phyloP scores from a whole-genome alignment of 2,329 filamentous ascomycete genomes.

The Davidsoniella eucalypti region DNA sequence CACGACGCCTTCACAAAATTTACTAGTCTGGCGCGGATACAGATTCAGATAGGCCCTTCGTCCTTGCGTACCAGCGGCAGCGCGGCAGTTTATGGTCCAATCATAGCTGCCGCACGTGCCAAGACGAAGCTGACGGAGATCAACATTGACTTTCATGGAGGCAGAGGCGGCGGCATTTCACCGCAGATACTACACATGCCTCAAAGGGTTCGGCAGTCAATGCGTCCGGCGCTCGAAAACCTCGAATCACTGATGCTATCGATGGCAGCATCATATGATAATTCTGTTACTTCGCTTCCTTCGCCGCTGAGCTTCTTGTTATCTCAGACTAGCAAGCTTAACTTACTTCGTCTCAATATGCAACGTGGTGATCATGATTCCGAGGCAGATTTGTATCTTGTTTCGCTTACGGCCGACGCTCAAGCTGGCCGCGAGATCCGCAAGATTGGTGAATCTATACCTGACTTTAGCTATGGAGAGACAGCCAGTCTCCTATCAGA shows the following conservation, averaged over 20 bases:
- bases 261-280: neutral
- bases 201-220: neutral
- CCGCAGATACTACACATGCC: neutral
- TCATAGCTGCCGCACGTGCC: neutral
- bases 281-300: neutral
- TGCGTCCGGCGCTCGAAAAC: neutral
- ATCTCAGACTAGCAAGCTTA: neutral
- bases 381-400: neutral
- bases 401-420: neutral
- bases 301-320: conserved; percentile 2
- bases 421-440: neutral
- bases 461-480: neutral
- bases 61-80: too few species aligned
- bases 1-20: neutral
- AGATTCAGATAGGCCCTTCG: too few species aligned
- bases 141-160: neutral
- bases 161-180: neutral
- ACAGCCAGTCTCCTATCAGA: too few species aligned
- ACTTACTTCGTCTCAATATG: neutral
- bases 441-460: neutral
- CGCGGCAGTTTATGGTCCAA: neutral
- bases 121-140: neutral
- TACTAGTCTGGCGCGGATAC: too few species aligned
- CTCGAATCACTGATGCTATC: neutral
- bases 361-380: neutral